Conservation (phyloP, 306 rosid genomes). For the Quillaja saponaria region DNA sequence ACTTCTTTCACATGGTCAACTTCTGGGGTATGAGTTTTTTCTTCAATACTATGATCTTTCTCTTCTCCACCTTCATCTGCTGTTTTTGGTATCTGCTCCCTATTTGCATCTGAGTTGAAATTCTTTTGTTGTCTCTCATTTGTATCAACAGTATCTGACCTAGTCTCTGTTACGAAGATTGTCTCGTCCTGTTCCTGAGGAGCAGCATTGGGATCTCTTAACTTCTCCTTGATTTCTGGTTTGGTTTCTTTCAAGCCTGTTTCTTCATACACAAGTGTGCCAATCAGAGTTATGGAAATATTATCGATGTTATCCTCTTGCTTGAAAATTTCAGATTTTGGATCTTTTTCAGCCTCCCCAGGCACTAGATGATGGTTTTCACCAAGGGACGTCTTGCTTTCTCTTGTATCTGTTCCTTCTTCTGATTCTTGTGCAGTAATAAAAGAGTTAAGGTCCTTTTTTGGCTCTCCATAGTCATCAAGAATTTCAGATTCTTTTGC, state of each 20-base stretch:
- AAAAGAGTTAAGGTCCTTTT: conserved; percentile 11
- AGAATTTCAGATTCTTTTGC: not conserved
- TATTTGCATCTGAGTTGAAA: not conserved
- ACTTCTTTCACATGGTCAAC: not conserved
- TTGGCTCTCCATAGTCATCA: not conserved
- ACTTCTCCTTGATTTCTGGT: not conserved
- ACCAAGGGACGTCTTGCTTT: not conserved
- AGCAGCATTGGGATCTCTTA: not conserved
- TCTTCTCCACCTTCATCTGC: conserved; percentile 3
- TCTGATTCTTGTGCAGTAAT: not conserved
- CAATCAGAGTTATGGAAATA: not conserved
- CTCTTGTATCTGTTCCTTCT: conserved; percentile 9
- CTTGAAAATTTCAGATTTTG: conserved; percentile 4
- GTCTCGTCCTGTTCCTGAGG: not conserved
- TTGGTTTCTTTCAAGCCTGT: not conserved
- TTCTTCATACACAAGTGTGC: not conserved
- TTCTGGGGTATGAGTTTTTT: not conserved
- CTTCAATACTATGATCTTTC: not conserved
- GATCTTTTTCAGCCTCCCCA: not conserved
- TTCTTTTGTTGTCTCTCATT: not conserved
- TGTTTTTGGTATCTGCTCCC: not conserved
- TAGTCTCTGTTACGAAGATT: not conserved
- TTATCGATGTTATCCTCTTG: not conserved
- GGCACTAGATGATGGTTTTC: not conserved
- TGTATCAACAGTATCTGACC: not conserved